A percentile compares a stretch with the other conserved stretches of the same genome.
phyloP scores from a whole-genome alignment of 2,329 filamentous ascomycete species.

The Aschersonia sp. region DNA sequence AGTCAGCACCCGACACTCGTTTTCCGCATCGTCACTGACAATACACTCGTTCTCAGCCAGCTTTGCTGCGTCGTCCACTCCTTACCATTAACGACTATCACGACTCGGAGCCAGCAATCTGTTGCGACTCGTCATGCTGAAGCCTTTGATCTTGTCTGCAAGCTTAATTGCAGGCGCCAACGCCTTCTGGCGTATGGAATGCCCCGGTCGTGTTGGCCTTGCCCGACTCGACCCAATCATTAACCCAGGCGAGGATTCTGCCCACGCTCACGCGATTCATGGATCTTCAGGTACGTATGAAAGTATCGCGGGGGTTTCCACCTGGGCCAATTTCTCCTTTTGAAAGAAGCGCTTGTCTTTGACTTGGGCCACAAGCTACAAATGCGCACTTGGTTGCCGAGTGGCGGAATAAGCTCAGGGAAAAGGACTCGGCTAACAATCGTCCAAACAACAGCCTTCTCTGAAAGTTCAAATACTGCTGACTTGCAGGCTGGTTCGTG shows the following conservation, averaged over 20 bases:
- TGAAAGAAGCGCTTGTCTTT: background rate
- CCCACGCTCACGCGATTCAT: conserved; percentile 62
- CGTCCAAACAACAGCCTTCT: conserved; percentile 40
- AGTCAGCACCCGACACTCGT: no score
- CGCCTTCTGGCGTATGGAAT: conserved; percentile 87
- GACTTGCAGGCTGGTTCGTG: conserved; percentile 50
- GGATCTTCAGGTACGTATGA: conserved; percentile 56
- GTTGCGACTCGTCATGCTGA: conserved; percentile 15
- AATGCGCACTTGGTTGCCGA: no score
- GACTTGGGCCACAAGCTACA: background rate
- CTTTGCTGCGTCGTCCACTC: conserved; percentile 15
- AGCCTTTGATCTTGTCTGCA: conserved; percentile 16
- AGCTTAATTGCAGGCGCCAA: conserved; percentile 25
- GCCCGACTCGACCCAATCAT: conserved; percentile 69
- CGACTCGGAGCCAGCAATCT: background rate
- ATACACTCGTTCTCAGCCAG: background rate
- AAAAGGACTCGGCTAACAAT: background rate
- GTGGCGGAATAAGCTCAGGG: no score
- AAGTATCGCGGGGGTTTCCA: background rate
- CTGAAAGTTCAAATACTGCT: conserved; percentile 37
- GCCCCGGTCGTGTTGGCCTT: conserved; percentile 53
- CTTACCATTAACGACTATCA: conserved; percentile 7
- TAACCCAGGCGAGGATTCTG: conserved; percentile 39
- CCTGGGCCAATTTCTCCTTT: background rate
- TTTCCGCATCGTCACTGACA: background rate